Evolutionary conservation across 768 basidiomycete genomes (phyloP).

Genomic region (Inosperma sp.): DNA sequence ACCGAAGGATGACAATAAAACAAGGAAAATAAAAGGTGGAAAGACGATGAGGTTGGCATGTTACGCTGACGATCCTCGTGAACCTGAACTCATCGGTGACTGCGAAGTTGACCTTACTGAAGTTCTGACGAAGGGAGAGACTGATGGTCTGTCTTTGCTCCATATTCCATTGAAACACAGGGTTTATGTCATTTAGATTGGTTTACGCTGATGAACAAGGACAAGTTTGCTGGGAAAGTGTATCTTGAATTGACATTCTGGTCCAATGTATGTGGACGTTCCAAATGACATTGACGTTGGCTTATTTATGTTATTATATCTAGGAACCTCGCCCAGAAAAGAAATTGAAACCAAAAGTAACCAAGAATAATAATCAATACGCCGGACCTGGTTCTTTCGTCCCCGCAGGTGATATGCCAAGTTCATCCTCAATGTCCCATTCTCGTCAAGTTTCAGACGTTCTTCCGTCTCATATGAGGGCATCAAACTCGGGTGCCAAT

Average conservation of each 20-base stretch:
- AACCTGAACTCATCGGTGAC: conserved; percentile 96
- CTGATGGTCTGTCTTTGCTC: conserved; percentile 74
- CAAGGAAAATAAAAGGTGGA: conserved; percentile 61
- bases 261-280: conserved; percentile 65
- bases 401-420: conserved; percentile 41
- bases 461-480: conserved; percentile 55
- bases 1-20: conserved; percentile 51
- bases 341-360: conserved; percentile 47
- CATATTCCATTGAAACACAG: not conserved
- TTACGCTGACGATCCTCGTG: conserved; percentile 92
- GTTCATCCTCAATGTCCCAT: conserved; percentile 32
- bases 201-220: conserved; percentile 87
- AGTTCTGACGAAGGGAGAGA: conserved; percentile 91
- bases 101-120: conserved; percentile 81
- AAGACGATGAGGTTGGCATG: conserved; percentile 75
- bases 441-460: conserved; percentile 44
- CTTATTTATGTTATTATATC: conserved; percentile 7
- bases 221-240: conserved; percentile 92
- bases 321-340: conserved; percentile 80
- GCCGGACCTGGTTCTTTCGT: conserved; percentile 76
- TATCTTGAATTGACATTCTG: conserved; percentile 97
- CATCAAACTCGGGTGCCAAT: conserved; percentile 60
- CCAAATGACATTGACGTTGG: conserved; percentile 8
- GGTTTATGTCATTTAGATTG: conserved; percentile 57
- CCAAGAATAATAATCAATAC: conserved; percentile 56